Base-by-base conservation (phyloP, 140 eudicot genomes). In the Anethum foeniculum region DNA sequence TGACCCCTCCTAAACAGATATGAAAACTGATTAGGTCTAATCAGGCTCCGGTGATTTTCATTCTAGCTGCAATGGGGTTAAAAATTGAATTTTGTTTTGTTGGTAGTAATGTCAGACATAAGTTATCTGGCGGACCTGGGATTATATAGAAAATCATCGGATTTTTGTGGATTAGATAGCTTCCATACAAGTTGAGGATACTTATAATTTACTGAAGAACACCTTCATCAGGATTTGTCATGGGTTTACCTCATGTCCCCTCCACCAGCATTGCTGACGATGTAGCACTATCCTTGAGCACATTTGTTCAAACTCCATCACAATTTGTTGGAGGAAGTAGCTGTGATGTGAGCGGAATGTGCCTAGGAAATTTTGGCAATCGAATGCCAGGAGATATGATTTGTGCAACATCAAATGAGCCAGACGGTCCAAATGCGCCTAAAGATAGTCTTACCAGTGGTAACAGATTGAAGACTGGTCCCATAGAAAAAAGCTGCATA, bases 231-330 rank as follows among this genome's bases (percentile, higher is more conserved):
- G 7, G 79, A 28, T 41, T 36, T 51, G 67, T 43, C 80, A 94
- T 92, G 98, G 98, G 98, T 30, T 88, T 94, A 88, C 98, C 98
- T 80, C 98, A 90, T 80, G 87, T 88, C 77, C 84, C 97, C 48
- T 85, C 94, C 44, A 83, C 90, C 78, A 82, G 81, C 46, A 71
- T 88, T 62, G 78, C 90, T 18, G 98, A 94, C 65, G 98, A 94
- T 83, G 88, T 84, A 64, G 88, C 89, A 39, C 80, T 94, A 54
- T 89, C 98, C 18, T 79, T 88, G 80, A 81, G 87, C 88, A 83
- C 94, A 77, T 80, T 86, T 44, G 90, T 85, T 38, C 96, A 92
- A 67, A 82, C 93, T 73, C 89, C 93, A 0, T 79, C 93, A 76
- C 86, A 81, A 19, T 87, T 85, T 72, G 84, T 81, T 81, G 88